Evolutionary conservation across 495 filamentous ascomycete species (phyloP).

Genomic region (Tuber brumale): DNA sequence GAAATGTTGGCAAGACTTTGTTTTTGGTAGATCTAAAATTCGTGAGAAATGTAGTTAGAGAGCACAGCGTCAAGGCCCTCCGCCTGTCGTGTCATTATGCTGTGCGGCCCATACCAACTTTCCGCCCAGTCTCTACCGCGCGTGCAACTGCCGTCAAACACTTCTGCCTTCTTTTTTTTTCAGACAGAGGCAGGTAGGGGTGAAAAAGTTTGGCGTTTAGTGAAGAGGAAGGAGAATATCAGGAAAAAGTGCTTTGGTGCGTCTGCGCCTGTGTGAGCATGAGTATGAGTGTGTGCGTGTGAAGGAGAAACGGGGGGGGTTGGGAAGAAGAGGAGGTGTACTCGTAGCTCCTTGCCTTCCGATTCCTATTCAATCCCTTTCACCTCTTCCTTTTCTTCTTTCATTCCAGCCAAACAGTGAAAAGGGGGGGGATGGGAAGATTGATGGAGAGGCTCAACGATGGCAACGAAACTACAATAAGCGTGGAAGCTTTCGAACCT

Average conservation of each 20-base stretch:
- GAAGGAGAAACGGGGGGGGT: conserved; percentile 1
- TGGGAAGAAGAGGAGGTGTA: neutral
- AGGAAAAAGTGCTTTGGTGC: neutral
- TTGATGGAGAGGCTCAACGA: neutral
- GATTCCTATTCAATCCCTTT: neutral
- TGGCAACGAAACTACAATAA: neutral
- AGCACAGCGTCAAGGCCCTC: conserved; percentile 11
- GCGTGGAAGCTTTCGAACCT: conserved; percentile 5
- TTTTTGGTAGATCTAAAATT: conserved; percentile 1
- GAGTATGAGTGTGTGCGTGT: neutral
- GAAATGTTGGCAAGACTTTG: conserved; percentile 20
- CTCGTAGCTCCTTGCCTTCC: neutral
- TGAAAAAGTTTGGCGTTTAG: neutral
- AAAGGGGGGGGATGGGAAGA: neutral
- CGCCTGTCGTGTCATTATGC: conserved; percentile 36
- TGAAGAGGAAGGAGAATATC: neutral
- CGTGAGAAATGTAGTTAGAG: conserved; percentile 19
- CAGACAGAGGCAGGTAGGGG: neutral
- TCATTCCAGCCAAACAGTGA: neutral
- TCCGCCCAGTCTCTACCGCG: conserved; percentile 15
- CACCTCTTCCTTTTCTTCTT: neutral
- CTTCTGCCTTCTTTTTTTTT: conserved; percentile 19
- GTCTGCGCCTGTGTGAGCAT: neutral
- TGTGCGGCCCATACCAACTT: conserved; percentile 19
- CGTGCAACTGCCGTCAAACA: conserved; percentile 26